Base-by-base conservation (phyloP, 1,284 basidiomycete species). In the Leccinum solheimii region DNA sequence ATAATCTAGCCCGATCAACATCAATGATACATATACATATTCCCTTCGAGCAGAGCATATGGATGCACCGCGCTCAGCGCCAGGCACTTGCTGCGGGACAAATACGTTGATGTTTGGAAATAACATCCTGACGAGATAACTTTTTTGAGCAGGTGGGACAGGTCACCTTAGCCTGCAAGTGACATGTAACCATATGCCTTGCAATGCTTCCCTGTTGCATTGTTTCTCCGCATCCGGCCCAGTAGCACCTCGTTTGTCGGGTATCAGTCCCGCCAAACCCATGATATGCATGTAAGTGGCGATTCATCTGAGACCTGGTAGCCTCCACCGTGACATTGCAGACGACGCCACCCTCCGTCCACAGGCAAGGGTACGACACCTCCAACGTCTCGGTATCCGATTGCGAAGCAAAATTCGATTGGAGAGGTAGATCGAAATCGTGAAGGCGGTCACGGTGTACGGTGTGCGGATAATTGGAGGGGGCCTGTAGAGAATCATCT, bases 191-290 rank as follows among this genome's bases (percentile, higher is more conserved):
- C 66, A 70, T 58, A 36, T 71, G 72, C 32, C 72, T 70, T n/a
- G 71, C 72, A 21, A 71, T 68, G 57, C 71, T 71, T 26, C 72
- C 72, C 53, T 72, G 71, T 11, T 74, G 69, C 69, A 71, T 71
- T 16, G 19, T 63, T 40, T 68, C 66, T 27, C 45, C 50, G 34
- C 69, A 71, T 55, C 66, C 63, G 2, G 48, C 53, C 69, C 69
- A 74, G 50, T 38, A 21, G 58, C 69, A 71, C 45, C 48, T 64
- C 21, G 63, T 63, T 21, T 62, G 69, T 59, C 49, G 69, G 48
- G 62, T 61, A 16, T 74, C 72, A 51, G 69, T 52, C 19, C 69
- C 72, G 1, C 65, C 48, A 11, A 71, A 71, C 16, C 63, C 71
- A 49, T 71, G 69, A 19, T 32, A 45, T 19, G 63, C 54, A 38